Evolutionary conservation across 108 stramenopile species (phyloP).

Genomic region (Asterionellopsis glacialis): DNA sequence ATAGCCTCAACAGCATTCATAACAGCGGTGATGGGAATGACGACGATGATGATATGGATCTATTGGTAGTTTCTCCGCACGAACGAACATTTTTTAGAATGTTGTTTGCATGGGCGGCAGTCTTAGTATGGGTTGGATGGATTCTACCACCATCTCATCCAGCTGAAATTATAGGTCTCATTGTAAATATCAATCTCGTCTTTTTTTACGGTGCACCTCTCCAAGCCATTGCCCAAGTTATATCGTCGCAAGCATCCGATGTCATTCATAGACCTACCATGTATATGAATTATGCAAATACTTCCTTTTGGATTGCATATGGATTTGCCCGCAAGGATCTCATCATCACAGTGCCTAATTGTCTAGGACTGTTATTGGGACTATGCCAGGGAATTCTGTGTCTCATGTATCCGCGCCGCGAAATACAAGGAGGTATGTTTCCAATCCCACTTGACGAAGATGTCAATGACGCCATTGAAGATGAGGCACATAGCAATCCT

Average conservation of each 20-base stretch:
- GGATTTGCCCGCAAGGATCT: constrained; percentile 34
- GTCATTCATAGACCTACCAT: constrained; percentile 42
- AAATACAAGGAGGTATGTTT: too few species aligned
- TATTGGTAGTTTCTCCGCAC: constrained; percentile 35
- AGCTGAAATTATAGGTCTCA: constrained; percentile 45
- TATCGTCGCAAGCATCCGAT: constrained; percentile 22
- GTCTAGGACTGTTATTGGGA: constrained; percentile 35
- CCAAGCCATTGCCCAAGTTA: constrained; percentile 49
- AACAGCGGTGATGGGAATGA: not conserved
- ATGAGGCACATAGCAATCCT: too few species aligned
- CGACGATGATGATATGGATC: constrained; percentile 7
- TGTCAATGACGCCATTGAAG: too few species aligned
- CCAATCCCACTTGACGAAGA: too few species aligned
- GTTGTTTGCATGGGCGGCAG: constrained; percentile 24
- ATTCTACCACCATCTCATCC: constrained; percentile 1
- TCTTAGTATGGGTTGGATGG: constrained; percentile 42
- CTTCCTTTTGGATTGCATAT: constrained; percentile 47
- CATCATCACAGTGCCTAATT: constrained; percentile 49
- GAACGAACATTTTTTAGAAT: constrained; percentile 32
- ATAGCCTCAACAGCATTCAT: too few species aligned
- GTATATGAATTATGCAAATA: constrained; percentile 44
- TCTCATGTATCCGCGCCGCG: constrained; percentile 24
- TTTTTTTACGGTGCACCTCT: constrained; percentile 84
- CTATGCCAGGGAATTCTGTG: constrained; percentile 33
- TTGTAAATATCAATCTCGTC: constrained; percentile 76